Conservation (phyloP, 2,329 filamentous ascomycete species). For the Peltaster fructicola region DNA sequence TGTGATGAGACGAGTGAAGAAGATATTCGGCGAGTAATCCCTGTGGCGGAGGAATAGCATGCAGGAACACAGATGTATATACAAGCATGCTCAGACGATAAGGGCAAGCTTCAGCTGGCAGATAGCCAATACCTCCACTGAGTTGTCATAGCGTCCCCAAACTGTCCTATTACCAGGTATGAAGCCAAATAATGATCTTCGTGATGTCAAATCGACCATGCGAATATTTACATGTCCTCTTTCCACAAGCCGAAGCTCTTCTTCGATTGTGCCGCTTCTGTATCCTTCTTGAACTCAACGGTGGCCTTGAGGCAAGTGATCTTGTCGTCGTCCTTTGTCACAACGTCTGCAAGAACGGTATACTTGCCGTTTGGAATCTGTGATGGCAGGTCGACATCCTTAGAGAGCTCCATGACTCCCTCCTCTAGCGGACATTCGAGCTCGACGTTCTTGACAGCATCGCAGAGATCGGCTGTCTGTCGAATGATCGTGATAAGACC, state of each 20-base stretch:
- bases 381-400: conserved; percentile 67
- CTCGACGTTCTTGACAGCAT: conserved; percentile 75
- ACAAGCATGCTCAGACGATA: too few species aligned
- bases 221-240: conserved; percentile 8
- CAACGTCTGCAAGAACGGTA: conserved; percentile 73
- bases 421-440: conserved; percentile 74
- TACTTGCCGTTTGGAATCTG: conserved; percentile 87
- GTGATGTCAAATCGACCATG: too few species aligned
- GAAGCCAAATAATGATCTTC: too few species aligned
- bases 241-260: conserved; percentile 7
- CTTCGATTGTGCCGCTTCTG: too few species aligned
- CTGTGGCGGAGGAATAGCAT: too few species aligned
- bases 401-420: conserved; percentile 52
- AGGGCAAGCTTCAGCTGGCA: too few species aligned
- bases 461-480: conserved; percentile 68
- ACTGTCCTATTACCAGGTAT: too few species aligned
- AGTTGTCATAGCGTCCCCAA: too few species aligned
- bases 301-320: conserved; percentile 76
- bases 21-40: conserved; percentile 54
- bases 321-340: conserved; percentile 53
- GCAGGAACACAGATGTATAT: too few species aligned
- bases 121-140: too few species aligned
- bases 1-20: conserved; percentile 71
- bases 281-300: conserved; percentile 41
- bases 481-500: conserved; percentile 79